Conservation (phyloP, 805 yeast species). For the Cyberlindnera maritima region DNA sequence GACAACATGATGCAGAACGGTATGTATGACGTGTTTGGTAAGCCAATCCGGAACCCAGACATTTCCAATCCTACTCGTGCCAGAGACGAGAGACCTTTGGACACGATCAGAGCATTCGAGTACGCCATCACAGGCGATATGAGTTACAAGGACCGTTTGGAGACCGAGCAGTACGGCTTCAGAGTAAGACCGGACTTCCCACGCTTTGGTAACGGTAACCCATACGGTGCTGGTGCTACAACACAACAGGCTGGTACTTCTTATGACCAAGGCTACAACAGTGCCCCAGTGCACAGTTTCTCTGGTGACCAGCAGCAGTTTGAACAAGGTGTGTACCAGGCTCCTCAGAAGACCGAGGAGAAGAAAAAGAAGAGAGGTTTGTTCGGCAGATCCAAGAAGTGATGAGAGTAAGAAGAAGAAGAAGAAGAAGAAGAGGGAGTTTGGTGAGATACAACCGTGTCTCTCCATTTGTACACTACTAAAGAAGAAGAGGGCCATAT, state of each 20-base stretch:
- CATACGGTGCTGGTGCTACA: conserved; percentile 29
- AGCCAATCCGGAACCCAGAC: conserved; percentile 74
- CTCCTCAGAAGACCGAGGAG: conserved; percentile 39
- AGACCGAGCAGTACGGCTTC: conserved; percentile 79
- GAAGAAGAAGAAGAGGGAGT: neutral
- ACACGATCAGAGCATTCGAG: conserved; percentile 91
- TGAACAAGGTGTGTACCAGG: conserved; percentile 61
- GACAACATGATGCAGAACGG: conserved; percentile 44
- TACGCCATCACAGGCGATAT: conserved; percentile 91
- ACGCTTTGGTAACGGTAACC: conserved; percentile 39
- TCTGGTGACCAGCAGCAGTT: conserved; percentile 46
- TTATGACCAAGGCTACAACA: conserved; percentile 12
- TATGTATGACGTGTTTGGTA: conserved; percentile 82
- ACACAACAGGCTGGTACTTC: conserved; percentile 1
- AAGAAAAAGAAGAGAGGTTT: conserved; percentile 81
- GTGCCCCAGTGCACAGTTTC: conserved; percentile 31
- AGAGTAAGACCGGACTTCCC: conserved; percentile 78
- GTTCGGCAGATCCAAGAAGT: conserved; percentile 52
- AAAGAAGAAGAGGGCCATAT: too few relatives aligned
- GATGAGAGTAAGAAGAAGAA: neutral
- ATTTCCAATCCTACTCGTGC: conserved; percentile 90
- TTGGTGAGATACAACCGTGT: too few relatives aligned
- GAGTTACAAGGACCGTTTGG: conserved; percentile 75
- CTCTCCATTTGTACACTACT: neutral
- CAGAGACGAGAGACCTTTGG: conserved; percentile 95